Percentiles rank a stretch among this genome's conserved stretches.
These are phyloP conservation scores for Jatropha multifida DNA, from an alignment of 441 rosid species.

Conservation along the genomic window DNA sequence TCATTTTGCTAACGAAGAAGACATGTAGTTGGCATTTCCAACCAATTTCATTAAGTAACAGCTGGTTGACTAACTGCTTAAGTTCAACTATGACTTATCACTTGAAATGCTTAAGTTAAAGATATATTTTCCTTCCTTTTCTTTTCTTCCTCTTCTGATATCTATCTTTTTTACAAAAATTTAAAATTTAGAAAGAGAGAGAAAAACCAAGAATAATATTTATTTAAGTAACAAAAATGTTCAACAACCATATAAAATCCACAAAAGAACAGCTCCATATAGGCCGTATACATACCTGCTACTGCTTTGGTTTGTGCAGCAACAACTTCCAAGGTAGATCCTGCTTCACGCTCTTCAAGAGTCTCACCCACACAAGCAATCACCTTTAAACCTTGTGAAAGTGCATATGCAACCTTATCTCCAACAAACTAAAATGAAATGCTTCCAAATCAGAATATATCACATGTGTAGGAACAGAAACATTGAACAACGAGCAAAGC, in stretches of 20 bases:
- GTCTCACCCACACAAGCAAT: constrained; percentile 81
- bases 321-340: constrained; percentile 63
- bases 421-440: constrained; percentile 55
- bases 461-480: constrained; percentile 13
- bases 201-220: background rate
- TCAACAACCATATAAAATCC: background rate
- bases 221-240: background rate
- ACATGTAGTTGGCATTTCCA: background rate
- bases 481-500: background rate
- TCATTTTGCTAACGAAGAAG: background rate
- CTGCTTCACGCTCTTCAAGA: constrained; percentile 68
- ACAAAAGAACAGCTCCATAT: background rate
- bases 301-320: constrained; percentile 73
- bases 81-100: background rate
- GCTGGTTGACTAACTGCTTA: background rate
- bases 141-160: background rate
- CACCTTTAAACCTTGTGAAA: constrained; percentile 63
- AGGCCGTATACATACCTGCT: constrained; percentile 36
- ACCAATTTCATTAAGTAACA: background rate
- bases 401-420: constrained; percentile 68
- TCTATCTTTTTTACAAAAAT: background rate
- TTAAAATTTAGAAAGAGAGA: background rate
- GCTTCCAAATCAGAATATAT: background rate
- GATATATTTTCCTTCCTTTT: background rate
- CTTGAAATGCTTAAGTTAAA: background rate